Percentiles rank a stretch among this genome's conserved stretches.
These are phyloP conservation scores for Coemansia sp. DNA, from an alignment of 192 early-diverging fungal species.

Conservation along the genomic window DNA sequence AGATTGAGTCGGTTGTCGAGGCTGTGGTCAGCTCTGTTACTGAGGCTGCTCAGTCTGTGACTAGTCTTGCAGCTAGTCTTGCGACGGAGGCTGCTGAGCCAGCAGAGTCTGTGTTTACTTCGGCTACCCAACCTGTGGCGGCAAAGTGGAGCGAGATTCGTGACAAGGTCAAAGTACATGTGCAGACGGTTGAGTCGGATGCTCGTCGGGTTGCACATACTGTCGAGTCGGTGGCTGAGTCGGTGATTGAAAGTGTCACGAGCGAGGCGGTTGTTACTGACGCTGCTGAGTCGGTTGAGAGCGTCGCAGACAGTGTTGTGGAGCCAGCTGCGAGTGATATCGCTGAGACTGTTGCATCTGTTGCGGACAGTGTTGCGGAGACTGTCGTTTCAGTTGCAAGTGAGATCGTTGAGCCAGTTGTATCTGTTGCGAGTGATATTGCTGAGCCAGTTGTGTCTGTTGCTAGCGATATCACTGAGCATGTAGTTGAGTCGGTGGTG, in stretches of 20 bases:
- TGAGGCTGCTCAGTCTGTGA: neutral
- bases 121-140: neutral
- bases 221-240: neutral
- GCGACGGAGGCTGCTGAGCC: neutral
- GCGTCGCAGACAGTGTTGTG: neutral
- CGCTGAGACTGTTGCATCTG: conserved; percentile 7
- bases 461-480: conserved; percentile 6
- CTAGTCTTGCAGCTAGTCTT: no score
- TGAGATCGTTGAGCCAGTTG: conserved; percentile 6
- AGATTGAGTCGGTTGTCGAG: conserved; percentile 7
- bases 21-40: neutral
- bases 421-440: neutral
- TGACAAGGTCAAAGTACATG: neutral
- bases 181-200: conserved; percentile 1
- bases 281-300: neutral
- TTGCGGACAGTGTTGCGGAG: neutral
- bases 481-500: neutral
- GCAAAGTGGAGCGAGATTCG: neutral
- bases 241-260: neutral
- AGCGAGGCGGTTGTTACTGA: neutral
- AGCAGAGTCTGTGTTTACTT: neutral
- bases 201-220: neutral
- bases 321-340: conserved; percentile 1
- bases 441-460: neutral
- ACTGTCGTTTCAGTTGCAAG: neutral